Evolutionary conservation across 306 rosid genomes (phyloP), one percentile per base, ranked within the genome.

Genomic region (Medicago lupulina): DNA sequence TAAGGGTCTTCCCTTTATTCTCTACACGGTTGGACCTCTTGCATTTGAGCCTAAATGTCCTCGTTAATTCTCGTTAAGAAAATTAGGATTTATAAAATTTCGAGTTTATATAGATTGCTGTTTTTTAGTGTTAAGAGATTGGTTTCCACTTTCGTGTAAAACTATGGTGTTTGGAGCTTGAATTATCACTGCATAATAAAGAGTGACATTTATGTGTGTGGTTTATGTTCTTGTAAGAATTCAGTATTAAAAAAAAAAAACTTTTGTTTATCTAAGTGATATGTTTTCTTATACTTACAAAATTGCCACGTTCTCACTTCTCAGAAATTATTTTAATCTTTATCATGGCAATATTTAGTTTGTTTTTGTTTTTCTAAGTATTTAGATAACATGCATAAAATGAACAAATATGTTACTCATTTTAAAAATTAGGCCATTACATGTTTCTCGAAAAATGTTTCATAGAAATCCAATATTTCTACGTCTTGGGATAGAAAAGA

Each of bases 41-140:
- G 93, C 97, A 21, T 90, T 90, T 23, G 93, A 92, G 74, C 94
- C 97, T 54, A 83, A 79, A 6, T 92, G 98, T 69, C 78, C 85
- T 0, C 70, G 18, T 17, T 67, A 46, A 59, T 69, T 76, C 85
- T 0, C 70, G 18, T 17, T 67, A 46, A 59, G 23, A 36, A 28
- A 4, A 8, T 51, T 57, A 13, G 11, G 1, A 7, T 34, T 13
- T 31, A 4, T 1, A 31, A 31, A 6, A 6, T 28, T 28, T 4
- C 2, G 7, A 19, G 14, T 18, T 55, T 55, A 4, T 21, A 58
- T 23, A 21, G 64, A 58, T 59, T 25, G 16, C 12, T 57, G 65
- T 25, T 9, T 12, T 59, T 28, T 59, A 16, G 58, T 51, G 17
- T 55, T 25, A 59, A 16, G 17, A 12, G 39, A 3, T 59, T 59